Evolutionary conservation across 1,284 basidiomycete species (phyloP), one percentile per base, ranked within the genome.

Genomic region (Ceratobasidium sp.): DNA sequence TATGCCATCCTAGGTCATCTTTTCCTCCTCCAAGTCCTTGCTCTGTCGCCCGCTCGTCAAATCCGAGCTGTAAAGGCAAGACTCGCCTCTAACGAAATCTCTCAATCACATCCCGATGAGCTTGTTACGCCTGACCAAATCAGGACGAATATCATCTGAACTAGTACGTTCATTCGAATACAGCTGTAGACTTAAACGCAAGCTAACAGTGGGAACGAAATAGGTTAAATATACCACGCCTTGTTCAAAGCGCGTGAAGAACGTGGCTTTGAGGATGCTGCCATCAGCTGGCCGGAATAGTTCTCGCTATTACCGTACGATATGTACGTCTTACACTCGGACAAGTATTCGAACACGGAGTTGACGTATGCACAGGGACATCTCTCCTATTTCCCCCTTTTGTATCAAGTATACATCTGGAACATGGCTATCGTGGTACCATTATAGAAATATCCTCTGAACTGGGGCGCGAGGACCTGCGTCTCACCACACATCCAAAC

Each of bases 261-360:
- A 64, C 91, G 91, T 79, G 94, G 94, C 46, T 93, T 97, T 87
- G 94, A 94, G 82, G 93, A 99, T 83, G 90, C 99, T 79, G 97
- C 93, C 44, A 98, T 99, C 83, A 96, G 95, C 82, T 90, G 98
- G 77, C 85, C 99, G 67, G 98, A 99, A 85, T 97, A 99, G 86
- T 83, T 99, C 77, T 96, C 94, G 56, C 98, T 98, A 0, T 94
- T 99, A 89, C 97, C 98, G 66, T 99, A 99, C 84, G 96, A 98
- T 82, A 85, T 96, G 75, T 82, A 95, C 81, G 95, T 93, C 28
- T 92, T 94, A 38, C 94, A 97, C 84, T 89, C 98, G 52, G 97
- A 99, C 88, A 92, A 92, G 86, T 99, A 98, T 87, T 95, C 96
- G 80, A 98, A 99, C 84, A 95, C 96, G 40, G 93, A 94, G 81